Percentiles rank a stretch among this genome's conserved stretches.
Evolutionary conservation across 169 alveolate species (phyloP).

Genomic region (Nephromyces sp.): DNA sequence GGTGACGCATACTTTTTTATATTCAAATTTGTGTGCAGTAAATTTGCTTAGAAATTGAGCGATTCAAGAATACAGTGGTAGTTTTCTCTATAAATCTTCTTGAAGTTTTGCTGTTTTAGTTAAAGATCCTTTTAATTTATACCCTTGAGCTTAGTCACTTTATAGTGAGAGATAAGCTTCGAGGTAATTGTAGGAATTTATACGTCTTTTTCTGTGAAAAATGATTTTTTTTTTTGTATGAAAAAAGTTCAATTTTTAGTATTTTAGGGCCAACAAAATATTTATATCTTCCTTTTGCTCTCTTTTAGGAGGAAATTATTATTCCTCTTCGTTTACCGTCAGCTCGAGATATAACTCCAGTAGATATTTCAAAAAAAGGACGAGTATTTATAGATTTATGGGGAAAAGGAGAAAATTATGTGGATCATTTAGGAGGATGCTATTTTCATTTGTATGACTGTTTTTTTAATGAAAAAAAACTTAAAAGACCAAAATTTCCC

Average conservation of each 20-base stretch:
- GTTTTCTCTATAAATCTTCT: no score
- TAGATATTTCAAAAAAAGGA: conserved; percentile 10
- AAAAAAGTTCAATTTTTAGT: no score
- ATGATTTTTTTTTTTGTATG: no score
- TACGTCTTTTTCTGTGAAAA: no score
- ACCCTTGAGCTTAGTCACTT: no score
- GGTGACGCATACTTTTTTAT: neutral
- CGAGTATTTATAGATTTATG: conserved; percentile 26
- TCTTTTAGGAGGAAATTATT: neutral
- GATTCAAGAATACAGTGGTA: no score
- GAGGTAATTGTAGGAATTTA: no score
- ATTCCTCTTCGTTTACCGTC: conserved; percentile 23
- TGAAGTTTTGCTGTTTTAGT: no score
- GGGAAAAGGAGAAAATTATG: conserved; percentile 21
- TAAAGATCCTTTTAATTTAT: no score
- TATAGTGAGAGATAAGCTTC: no score
- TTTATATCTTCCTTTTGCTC: neutral
- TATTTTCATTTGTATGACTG: conserved; percentile 8
- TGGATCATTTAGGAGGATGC: conserved; percentile 29
- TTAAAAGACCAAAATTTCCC: neutral
- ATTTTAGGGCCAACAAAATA: neutral
- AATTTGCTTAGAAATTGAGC: no score
- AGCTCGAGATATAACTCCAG: neutral
- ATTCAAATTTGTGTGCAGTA: no score
- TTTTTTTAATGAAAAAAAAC: conserved; percentile 26